A percentile compares a stretch with the other conserved stretches of the same genome.
These are phyloP conservation scores for Priceomyces melissophilus DNA, from an alignment of 805 yeast genomes.

Conservation along the genomic window DNA sequence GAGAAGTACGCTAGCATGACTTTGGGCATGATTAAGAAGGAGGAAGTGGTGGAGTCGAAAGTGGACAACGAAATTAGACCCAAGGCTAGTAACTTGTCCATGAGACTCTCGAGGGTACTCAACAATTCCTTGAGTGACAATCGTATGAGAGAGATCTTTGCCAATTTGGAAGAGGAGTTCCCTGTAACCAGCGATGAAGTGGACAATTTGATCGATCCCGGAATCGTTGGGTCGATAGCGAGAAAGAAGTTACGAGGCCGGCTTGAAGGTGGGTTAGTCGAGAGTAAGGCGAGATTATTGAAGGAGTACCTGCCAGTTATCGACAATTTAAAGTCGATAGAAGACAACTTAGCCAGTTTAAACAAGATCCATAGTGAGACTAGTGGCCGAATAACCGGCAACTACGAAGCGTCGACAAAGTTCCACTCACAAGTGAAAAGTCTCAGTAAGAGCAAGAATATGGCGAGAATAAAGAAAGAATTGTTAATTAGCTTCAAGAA, in stretches of 20 bases:
- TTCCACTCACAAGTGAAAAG: conserved; percentile 23
- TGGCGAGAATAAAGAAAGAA: conserved; percentile 47
- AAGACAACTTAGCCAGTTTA: conserved; percentile 15
- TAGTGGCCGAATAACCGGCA: conserved; percentile 36
- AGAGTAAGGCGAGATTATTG: conserved; percentile 41
- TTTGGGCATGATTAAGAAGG: conserved; percentile 30
- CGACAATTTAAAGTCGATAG: conserved; percentile 20
- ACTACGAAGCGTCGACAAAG: conserved; percentile 17
- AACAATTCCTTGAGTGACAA: conserved; percentile 41
- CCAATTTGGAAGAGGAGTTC: conserved; percentile 24
- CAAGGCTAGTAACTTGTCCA: conserved; percentile 23
- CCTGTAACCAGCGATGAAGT: conserved; percentile 25
- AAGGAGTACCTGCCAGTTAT: conserved; percentile 33
- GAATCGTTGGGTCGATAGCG: conserved; percentile 54
- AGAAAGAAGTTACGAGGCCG: conserved; percentile 59
- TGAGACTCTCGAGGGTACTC: conserved; percentile 50
- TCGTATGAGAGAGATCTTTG: conserved; percentile 30
- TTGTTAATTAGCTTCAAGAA: conserved; percentile 52
- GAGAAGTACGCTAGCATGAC: conserved; percentile 50
- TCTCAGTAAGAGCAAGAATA: conserved; percentile 27
- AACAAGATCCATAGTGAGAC: conserved; percentile 27
- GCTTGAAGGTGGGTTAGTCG: conserved; percentile 58
- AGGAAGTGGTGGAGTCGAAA: conserved; percentile 5
- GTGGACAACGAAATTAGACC: background rate
- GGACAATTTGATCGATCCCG: conserved; percentile 42